A percentile compares a stretch with the other conserved stretches of the same genome.
phyloP scores from a whole-genome alignment of 148 eudicot genomes.

The Salicornia ramosissima region DNA sequence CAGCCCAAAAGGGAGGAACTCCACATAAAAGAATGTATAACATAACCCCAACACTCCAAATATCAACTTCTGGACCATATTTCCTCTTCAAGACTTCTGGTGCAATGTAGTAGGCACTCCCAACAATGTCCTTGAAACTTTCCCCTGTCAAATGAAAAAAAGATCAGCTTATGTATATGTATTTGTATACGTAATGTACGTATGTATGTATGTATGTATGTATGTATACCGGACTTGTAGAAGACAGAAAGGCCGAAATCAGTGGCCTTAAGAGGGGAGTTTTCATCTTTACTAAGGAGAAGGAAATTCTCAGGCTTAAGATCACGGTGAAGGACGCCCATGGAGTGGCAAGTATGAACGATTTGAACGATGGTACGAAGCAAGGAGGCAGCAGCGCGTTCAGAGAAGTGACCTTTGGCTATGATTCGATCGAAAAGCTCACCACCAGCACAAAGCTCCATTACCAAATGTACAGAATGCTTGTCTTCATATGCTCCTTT shows the following conservation, averaged over 20 bases:
- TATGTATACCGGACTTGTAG: conserved; percentile 61
- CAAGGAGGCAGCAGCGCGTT: conserved; percentile 79
- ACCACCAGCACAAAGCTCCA: conserved; percentile 97
- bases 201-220: too few relatives aligned
- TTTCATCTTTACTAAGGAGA: conserved; percentile 63
- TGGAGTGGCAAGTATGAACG: conserved; percentile 80
- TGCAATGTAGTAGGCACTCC: conserved; percentile 61
- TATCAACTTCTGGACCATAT: conserved; percentile 61
- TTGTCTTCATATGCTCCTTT: conserved; percentile 88
- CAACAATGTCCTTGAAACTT: conserved; percentile 49
- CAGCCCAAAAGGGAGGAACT: conserved; percentile 70
- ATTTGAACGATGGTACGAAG: conserved; percentile 86
- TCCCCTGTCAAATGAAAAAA: conserved; percentile 47
- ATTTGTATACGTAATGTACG: too few relatives aligned
- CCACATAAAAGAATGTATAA: conserved; percentile 49
- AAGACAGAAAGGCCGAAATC: conserved; percentile 92
- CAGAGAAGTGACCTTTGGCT: conserved; percentile 85
- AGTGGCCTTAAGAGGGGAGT: conserved; percentile 81
- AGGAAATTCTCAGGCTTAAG: conserved; percentile 91
- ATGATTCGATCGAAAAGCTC: conserved; percentile 89
- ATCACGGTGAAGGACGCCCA: conserved; percentile 95
- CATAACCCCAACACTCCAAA: conserved; percentile 61
- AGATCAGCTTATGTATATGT: too few relatives aligned
- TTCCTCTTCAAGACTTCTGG: conserved; percentile 59
- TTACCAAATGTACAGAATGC: conserved; percentile 80